These are phyloP conservation scores for Combretum micranthum DNA, from an alignment of 345 rosid genomes.

Conservation along the genomic window DNA sequence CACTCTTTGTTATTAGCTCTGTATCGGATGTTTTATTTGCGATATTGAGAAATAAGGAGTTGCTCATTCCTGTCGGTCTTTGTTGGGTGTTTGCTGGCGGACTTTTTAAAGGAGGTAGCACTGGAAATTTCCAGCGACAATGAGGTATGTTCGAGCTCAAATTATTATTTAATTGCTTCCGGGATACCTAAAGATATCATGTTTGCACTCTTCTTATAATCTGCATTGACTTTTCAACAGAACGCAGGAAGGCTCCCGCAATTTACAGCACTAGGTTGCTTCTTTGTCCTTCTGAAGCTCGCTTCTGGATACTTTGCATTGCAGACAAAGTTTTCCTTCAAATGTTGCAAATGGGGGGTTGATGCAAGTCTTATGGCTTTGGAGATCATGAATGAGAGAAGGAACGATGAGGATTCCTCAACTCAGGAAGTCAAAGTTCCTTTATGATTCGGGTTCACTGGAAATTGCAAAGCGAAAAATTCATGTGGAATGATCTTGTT, in stretches of 20 bases:
- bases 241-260: constrained; percentile 16
- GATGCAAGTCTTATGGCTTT: constrained; percentile 45
- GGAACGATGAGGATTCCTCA: not conserved
- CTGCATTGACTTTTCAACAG: constrained; percentile 17
- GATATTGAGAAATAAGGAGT: constrained; percentile 28
- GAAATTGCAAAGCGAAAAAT: no score
- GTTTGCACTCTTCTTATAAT: not conserved
- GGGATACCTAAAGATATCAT: not conserved
- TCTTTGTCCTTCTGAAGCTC: constrained; percentile 31
- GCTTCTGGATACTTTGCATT: constrained; percentile 17
- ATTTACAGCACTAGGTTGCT: constrained; percentile 22
- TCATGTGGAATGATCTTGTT: no score
- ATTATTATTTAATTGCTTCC: not conserved
- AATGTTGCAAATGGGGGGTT: constrained; percentile 53
- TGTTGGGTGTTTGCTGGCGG: constrained; percentile 30
- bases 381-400: constrained; percentile 20
- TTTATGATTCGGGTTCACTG: no score
- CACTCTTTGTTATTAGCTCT: constrained; percentile 17
- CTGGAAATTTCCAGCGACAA: constrained; percentile 11
- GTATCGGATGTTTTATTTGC: constrained; percentile 35
- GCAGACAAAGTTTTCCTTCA: constrained; percentile 22
- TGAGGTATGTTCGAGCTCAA: constrained; percentile 20
- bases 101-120: constrained; percentile 31
- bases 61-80: constrained; percentile 45
- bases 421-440: not conserved